Base-by-base conservation (phyloP, 441 rosid genomes). In the Brassica balearica region DNA sequence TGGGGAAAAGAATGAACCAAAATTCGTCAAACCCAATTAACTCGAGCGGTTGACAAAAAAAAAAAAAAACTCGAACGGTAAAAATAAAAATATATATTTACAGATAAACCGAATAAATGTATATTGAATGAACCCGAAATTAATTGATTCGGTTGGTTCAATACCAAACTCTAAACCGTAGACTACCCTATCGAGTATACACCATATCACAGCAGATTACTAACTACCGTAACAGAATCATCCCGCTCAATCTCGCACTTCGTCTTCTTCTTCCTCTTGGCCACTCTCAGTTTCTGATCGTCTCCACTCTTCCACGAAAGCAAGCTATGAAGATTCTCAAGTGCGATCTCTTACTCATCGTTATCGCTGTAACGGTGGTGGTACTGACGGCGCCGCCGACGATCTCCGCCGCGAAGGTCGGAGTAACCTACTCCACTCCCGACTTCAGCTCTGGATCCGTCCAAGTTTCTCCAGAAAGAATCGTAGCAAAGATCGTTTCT, bases 361-460 rank as follows among this genome's bases (percentile, higher is more conserved):
- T 48, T 4, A 14, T 48, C 55, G 14, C 55, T 48, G 55, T 48
- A 48, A 12, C 55, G 15, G 17, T 48, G 55, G 6, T 46, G 11
- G 53, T 12, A 29, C 34, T 29, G 53, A 43, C 1, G n/a, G n/a
- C 51, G 51, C 32, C 58, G 5, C 2, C 56, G 22, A 75, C 23
- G 55, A 34, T 79, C 69, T 34, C 88, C 36, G 70, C 79, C 27
- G 63, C 92, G 61, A 78, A 78, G 74, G 69, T 90, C 75, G 92
- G 94, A 66, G 86, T 90, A 64, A 88, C 94, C 65, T 85, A 85
- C 86, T 66, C 84, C 3, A 55, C 82, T 27, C 38, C 81, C 75
- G 2, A 60, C 12, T 27, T 85, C 2, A 14, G 73, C 75, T 3
- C 78, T 73, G n/a, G 72, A 58, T 3, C 60, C 61, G n/a, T 56